These are phyloP conservation scores for Coemansia sp. DNA, from an alignment of 192 early-diverging fungal species.

Conservation along the genomic window DNA sequence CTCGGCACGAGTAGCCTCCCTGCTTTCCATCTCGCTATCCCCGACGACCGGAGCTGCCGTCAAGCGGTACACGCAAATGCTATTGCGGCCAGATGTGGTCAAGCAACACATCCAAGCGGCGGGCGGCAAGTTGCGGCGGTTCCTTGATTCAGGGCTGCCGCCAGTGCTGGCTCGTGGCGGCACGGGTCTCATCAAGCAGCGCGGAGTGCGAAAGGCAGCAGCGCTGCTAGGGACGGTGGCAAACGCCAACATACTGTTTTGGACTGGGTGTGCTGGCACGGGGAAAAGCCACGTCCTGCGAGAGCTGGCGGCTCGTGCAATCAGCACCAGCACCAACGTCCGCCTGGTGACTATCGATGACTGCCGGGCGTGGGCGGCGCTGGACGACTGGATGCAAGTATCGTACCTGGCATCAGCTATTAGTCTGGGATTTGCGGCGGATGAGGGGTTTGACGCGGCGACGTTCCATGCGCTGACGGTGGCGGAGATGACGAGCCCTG, in stretches of 20 bases:
- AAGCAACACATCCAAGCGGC: neutral
- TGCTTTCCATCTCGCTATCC: neutral
- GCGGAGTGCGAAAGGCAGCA: no score
- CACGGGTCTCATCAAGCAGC: neutral
- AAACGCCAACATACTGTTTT: neutral
- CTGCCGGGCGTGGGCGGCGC: neutral
- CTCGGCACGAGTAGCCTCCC: neutral
- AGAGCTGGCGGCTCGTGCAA: constrained; percentile 6
- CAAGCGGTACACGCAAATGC: neutral
- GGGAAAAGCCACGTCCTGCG: constrained; percentile 14
- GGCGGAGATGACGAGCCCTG: neutral
- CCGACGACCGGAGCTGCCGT: neutral
- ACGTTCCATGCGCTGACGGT: neutral
- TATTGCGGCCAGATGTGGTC: neutral
- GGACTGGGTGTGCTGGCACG: constrained; percentile 1
- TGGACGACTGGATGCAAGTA: neutral
- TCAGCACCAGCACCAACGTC: neutral
- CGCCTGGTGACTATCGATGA: constrained; percentile 6
- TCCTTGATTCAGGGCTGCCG: neutral
- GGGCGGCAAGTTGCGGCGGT: neutral
- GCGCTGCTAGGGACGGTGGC: neutral
- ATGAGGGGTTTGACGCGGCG: neutral
- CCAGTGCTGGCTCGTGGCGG: neutral
- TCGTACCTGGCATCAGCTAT: neutral
- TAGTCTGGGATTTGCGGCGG: neutral